Evolutionary conservation across 1,284 basidiomycete genomes (phyloP).

Genomic region (Cryptococcus sp.): DNA sequence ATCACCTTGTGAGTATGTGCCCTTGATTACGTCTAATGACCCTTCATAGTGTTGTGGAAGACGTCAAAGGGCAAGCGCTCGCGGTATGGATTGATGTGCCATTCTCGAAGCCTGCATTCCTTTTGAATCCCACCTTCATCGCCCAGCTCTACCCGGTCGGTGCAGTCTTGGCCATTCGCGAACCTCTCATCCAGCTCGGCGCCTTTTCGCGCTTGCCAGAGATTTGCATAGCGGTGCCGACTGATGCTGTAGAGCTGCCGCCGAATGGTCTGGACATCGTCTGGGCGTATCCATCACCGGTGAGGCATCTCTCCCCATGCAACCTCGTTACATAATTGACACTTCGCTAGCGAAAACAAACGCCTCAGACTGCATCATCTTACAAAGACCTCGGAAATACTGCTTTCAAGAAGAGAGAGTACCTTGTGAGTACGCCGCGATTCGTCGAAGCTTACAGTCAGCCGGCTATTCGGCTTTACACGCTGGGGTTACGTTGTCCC

Average conservation of each 20-base stretch:
- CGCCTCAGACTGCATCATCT: too few relatives aligned
- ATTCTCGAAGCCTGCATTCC: not conserved
- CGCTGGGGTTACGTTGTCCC: not conserved
- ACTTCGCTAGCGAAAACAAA: too few relatives aligned
- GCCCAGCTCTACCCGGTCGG: not conserved
- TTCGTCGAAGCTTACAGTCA: not conserved
- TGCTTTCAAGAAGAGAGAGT: not conserved
- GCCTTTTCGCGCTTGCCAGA: not conserved
- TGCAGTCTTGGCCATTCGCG: not conserved
- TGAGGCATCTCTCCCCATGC: not conserved
- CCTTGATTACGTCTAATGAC: not conserved
- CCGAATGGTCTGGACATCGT: not conserved
- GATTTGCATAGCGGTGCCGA: not conserved
- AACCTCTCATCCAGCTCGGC: not conserved
- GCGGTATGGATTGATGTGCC: not conserved
- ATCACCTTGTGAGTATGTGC: not conserved
- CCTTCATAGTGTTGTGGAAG: not conserved
- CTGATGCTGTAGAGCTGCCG: not conserved
- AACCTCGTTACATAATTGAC: not conserved
- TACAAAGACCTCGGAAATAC: not conserved
- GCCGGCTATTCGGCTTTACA: not conserved
- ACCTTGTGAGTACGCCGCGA: not conserved
- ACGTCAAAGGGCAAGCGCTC: not conserved
- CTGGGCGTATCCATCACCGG: not conserved
- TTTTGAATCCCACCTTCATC: not conserved